A percentile compares a stretch with the other conserved stretches of the same genome.
phyloP scores from a whole-genome alignment of 129 eudicot genomes.

The Chrysanthemum lavandulifolium region DNA sequence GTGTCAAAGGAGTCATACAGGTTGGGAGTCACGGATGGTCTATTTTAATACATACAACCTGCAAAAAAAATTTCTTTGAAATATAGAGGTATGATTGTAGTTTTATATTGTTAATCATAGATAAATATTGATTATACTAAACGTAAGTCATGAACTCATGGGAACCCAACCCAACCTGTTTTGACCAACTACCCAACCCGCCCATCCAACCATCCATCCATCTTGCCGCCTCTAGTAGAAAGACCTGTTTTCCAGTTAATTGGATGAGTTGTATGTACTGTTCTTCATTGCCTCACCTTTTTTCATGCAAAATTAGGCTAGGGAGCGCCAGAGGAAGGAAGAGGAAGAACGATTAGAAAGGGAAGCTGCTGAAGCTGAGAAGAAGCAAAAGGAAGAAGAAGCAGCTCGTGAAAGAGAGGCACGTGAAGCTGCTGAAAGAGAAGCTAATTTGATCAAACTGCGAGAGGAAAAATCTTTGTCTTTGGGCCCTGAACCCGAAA shows the following conservation, averaged over 20 bases:
- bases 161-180: not conserved
- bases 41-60: not conserved
- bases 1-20: not conserved
- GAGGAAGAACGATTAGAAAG: slow-evolving; percentile 77
- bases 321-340: slow-evolving; percentile 84
- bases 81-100: not conserved
- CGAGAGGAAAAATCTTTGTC: slow-evolving; percentile 71
- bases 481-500: slow-evolving; percentile 91
- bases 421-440: slow-evolving; percentile 93
- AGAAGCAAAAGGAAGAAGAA: slow-evolving; percentile 81
- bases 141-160: too few relatives aligned
- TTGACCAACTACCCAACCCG: not conserved
- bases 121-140: too few relatives aligned
- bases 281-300: slow-evolving; percentile 6
- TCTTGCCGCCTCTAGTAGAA: not conserved
- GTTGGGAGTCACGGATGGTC: not conserved
- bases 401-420: slow-evolving; percentile 86
- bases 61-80: not conserved
- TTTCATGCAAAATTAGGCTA: slow-evolving; percentile 51
- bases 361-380: slow-evolving; percentile 94
- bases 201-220: not conserved
- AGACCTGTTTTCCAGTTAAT: slow-evolving; percentile 1
- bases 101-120: too few relatives aligned
- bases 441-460: slow-evolving; percentile 70
- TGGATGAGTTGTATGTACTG: not conserved